These are phyloP conservation scores for Phytopythium kandeliae DNA, from an alignment of 352 stramenopile genomes.

Conservation along the genomic window DNA sequence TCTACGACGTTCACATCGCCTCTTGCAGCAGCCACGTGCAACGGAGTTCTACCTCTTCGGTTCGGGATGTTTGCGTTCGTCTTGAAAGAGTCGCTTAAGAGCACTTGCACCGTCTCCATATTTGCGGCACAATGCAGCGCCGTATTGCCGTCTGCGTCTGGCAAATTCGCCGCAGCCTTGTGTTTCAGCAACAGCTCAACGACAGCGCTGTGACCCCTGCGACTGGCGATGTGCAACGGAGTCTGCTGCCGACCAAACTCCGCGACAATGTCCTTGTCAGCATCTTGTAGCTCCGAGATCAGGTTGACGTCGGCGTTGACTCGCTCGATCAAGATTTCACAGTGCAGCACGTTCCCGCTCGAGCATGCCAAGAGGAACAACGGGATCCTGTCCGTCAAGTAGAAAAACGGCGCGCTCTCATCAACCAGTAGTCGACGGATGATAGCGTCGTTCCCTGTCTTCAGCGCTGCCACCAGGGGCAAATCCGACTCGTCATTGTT, in stretches of 20 bases:
- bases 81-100: constrained; percentile 49
- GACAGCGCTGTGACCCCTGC: constrained; percentile 52
- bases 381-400: constrained; percentile 73
- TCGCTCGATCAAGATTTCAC: constrained; percentile 61
- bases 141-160: constrained; percentile 79
- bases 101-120: constrained; percentile 55
- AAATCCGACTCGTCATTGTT: constrained; percentile 45
- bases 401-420: constrained; percentile 58
- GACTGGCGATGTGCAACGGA: constrained; percentile 72
- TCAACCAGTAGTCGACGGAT: constrained; percentile 68
- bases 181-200: constrained; percentile 62
- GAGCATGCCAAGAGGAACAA: constrained; percentile 69
- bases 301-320: constrained; percentile 63
- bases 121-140: constrained; percentile 64
- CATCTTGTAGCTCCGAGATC: constrained; percentile 71
- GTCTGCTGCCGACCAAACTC: constrained; percentile 71
- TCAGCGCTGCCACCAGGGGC: constrained; percentile 62
- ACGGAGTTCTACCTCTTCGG: constrained; percentile 52
- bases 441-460: constrained; percentile 70
- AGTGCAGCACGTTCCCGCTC: constrained; percentile 66
- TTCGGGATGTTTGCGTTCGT: constrained; percentile 85
- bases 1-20: constrained; percentile 77
- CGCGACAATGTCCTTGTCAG: constrained; percentile 66
- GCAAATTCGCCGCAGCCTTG: constrained; percentile 65
- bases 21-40: constrained; percentile 64